Conservation (phyloP, 169 alveolate genomes). For the Plasmodium berghei region DNA sequence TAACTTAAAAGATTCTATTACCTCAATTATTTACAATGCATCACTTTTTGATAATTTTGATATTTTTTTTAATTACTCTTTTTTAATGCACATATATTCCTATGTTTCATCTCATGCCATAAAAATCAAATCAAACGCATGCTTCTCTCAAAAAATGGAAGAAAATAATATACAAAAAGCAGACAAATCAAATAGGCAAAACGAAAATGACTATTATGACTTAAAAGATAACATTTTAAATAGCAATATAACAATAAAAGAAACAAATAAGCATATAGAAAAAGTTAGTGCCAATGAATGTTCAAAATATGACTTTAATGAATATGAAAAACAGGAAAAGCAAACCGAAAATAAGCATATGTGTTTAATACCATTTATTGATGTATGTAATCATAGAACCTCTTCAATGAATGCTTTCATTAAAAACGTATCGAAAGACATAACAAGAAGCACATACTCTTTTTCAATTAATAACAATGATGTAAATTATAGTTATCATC, state of each 20-base stretch:
- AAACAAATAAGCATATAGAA: conserved; percentile 1
- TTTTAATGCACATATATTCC: conserved; percentile 47
- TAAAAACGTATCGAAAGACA: conserved; percentile 23
- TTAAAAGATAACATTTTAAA: conserved; percentile 41
- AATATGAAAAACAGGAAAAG: conserved; percentile 61
- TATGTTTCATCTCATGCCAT: conserved; percentile 59
- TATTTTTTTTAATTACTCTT: conserved; percentile 40
- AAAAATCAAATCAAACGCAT: conserved; percentile 17
- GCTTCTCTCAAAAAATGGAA: neutral
- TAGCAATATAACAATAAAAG: conserved; percentile 49
- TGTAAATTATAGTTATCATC: neutral
- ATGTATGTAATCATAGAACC: conserved; percentile 66
- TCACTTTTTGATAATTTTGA: conserved; percentile 42
- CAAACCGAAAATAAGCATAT: conserved; percentile 52
- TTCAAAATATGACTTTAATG: conserved; percentile 42
- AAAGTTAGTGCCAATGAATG: conserved; percentile 32
- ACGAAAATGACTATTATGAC: neutral
- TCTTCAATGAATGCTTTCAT: conserved; percentile 20
- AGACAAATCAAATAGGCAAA: neutral
- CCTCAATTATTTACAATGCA: conserved; percentile 2
- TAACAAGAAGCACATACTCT: neutral
- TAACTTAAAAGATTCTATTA: neutral
- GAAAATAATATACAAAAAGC: neutral
- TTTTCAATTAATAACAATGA: neutral
- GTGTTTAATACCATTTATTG: conserved; percentile 73